phyloP scores from a whole-genome alignment of 106 monocot species.

The Acorus gramineus region DNA sequence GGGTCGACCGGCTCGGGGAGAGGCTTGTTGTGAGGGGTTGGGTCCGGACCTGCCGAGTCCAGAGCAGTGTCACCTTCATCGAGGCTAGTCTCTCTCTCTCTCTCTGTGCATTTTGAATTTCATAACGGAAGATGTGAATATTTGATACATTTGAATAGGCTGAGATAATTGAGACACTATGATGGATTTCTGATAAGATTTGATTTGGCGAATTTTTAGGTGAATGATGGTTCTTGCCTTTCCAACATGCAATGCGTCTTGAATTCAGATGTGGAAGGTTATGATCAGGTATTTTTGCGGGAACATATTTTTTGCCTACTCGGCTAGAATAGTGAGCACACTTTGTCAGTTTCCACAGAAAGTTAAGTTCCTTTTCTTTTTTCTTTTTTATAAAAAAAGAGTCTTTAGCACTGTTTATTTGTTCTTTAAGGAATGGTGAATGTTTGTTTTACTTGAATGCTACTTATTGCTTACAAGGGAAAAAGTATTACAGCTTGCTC shows the following conservation, averaged over 20 bases:
- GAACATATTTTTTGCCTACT: too few relatives aligned
- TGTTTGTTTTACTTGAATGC: too few relatives aligned
- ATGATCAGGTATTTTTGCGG: slow-evolving; percentile 49
- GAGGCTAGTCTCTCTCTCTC: slow-evolving; percentile 35
- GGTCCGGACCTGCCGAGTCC: slow-evolving; percentile 81
- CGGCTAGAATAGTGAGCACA: too few relatives aligned
- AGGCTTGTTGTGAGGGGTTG: slow-evolving; percentile 62
- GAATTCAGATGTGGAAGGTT: slow-evolving; percentile 67
- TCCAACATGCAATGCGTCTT: slow-evolving; percentile 97
- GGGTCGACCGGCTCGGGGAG: slow-evolving; percentile 48
- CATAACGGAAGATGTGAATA: too few relatives aligned
- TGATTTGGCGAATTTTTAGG: slow-evolving; percentile 24
- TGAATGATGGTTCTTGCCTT: slow-evolving; percentile 95
- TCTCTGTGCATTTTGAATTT: neutral
- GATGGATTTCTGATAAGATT: neutral
- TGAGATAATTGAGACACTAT: neutral
- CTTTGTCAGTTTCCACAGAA: too few relatives aligned
- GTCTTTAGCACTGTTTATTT: too few relatives aligned
- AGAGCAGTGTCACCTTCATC: slow-evolving; percentile 87
- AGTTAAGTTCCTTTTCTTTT: too few relatives aligned
- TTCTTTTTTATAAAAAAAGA: too few relatives aligned
- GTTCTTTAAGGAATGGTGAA: too few relatives aligned
- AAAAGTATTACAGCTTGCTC: too few relatives aligned
- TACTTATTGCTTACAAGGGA: too few relatives aligned
- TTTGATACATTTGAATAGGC: too few relatives aligned